phyloP scores from a whole-genome alignment of 257 asterid genomes.

The Rubia yunnanensis region DNA sequence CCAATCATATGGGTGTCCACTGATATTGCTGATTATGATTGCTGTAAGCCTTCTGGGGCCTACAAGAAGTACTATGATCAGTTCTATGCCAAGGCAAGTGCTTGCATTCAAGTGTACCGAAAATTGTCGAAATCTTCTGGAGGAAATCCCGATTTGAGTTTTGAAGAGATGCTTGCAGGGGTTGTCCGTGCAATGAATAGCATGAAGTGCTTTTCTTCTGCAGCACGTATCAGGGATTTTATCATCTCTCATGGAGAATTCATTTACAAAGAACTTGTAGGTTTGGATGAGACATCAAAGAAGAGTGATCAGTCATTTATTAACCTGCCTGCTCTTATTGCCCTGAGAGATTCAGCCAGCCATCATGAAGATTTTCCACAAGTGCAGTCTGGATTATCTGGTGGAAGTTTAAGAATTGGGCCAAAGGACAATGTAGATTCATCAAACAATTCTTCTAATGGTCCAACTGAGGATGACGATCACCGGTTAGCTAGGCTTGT shows the following conservation, averaged over 20 bases:
- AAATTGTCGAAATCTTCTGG: slow-evolving; percentile 61
- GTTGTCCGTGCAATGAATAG: slow-evolving; percentile 79
- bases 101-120: slow-evolving; percentile 72
- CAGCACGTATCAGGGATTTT: slow-evolving; percentile 64
- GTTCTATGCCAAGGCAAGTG: slow-evolving; percentile 73
- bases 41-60: slow-evolving; percentile 65
- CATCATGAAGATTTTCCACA: slow-evolving; percentile 24
- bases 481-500: slow-evolving; percentile 62
- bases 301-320: slow-evolving; percentile 42
- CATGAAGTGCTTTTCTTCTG: slow-evolving; percentile 61
- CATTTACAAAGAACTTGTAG: slow-evolving; percentile 71
- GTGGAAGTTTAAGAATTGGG: slow-evolving; percentile 52
- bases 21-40: slow-evolving; percentile 76
- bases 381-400: slow-evolving; percentile 26
- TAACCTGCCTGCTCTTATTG: slow-evolving; percentile 53
- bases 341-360: slow-evolving; percentile 57
- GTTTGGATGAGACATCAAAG: slow-evolving; percentile 78
- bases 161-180: slow-evolving; percentile 88
- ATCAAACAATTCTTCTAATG: slow-evolving; percentile 14
- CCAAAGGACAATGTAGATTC: slow-evolving; percentile 29
- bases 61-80: slow-evolving; percentile 69
- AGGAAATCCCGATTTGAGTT: slow-evolving; percentile 46
- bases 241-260: slow-evolving; percentile 76
- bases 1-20: slow-evolving; percentile 88
- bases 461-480: slow-evolving; percentile 50